Evolutionary conservation across 305 asterid genomes (phyloP), one percentile per base, ranked within the genome.

Genomic region (Plantago lanceolata): DNA sequence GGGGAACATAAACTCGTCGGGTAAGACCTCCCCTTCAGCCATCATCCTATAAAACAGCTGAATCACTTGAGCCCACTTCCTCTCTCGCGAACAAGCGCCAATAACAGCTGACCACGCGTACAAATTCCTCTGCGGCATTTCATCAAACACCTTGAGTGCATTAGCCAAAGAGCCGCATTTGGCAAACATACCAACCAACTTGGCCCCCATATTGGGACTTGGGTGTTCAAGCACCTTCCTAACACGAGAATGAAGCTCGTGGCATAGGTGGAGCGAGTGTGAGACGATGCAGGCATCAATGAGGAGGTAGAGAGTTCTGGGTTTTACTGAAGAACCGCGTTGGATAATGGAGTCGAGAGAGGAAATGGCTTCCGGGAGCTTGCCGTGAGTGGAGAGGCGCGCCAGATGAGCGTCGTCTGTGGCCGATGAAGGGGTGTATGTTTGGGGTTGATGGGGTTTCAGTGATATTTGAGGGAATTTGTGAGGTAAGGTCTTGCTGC

Each of bases 41-140:
- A 87, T 79, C 90, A 84, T 78, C 67, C 65, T 50, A 52, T 71
- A 70, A 67, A 89, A 87, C 1, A 79, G 81, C 56, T 76, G 82
- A 63, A 85, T 81, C 51, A 84, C 97, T 28, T 78, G 80, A 33
- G 53, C 69, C 95, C 94, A 90, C 73, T 68, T 82, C 71, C 68
- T 79, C 73, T 79, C 95, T 72, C 94, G 79, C 13, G 88, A 81
- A 65, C 83, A 87, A 4, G 94, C 97, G 8, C 95, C 92, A 44
- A 90, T 84, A 62, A 87, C 76, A 16, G 92, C 87, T 4, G 97
- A 82, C 95, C 95, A 90, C 0, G 87, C 52, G 71, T 71, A 84
- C 83, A 87, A 67, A 54, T 90, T 71, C 69, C 90, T 79, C 28
- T 73, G 68, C 60, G 71, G 68, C 92, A 87, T 83, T 73, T 74